Evolutionary conservation across 108 stramenopile species (phyloP).

Genomic region (Mayamaea pseudoterrestris): DNA sequence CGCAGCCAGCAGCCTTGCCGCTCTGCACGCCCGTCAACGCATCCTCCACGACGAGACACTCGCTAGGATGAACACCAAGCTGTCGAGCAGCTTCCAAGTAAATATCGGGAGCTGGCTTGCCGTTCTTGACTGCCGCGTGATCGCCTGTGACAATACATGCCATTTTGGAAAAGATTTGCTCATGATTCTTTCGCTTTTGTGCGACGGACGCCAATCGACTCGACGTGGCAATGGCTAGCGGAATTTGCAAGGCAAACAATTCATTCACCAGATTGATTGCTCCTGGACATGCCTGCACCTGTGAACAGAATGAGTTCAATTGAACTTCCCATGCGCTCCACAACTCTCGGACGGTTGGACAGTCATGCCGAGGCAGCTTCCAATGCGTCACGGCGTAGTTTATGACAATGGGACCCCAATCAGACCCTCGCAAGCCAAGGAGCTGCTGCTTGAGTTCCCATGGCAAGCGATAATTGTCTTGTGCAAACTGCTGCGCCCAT

Average conservation of each 20-base stretch:
- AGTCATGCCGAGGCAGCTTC: slow-evolving; percentile 15
- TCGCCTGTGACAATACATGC: slow-evolving; percentile 52
- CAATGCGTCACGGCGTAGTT: slow-evolving; percentile 40
- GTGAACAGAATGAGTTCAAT: slow-evolving; percentile 38
- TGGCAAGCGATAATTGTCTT: slow-evolving; percentile 23
- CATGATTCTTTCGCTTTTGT: slow-evolving; percentile 39
- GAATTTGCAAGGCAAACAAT: slow-evolving; percentile 20
- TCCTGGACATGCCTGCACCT: slow-evolving; percentile 49
- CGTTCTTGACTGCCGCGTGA: slow-evolving; percentile 50
- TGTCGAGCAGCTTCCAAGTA: slow-evolving; percentile 57
- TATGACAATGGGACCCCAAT: slow-evolving; percentile 68
- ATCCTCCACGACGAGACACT: slow-evolving; percentile 80
- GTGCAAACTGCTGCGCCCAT: slow-evolving; percentile 6
- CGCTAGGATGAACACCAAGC: slow-evolving; percentile 38
- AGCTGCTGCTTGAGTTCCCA: slow-evolving; percentile 70
- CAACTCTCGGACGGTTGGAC: slow-evolving; percentile 12
- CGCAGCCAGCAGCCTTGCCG: slow-evolving; percentile 62
- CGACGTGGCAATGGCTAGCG: slow-evolving; percentile 68
- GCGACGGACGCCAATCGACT: slow-evolving; percentile 40
- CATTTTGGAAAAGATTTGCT: slow-evolving; percentile 42
- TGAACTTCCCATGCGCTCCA: slow-evolving; percentile 51
- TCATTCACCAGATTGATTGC: slow-evolving; percentile 42
- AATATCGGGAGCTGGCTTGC: slow-evolving; percentile 82
- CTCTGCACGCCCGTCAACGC: slow-evolving; percentile 45
- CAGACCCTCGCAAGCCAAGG: slow-evolving; percentile 58